Evolutionary conservation across 768 basidiomycete genomes (phyloP), one percentile per base, ranked within the genome.

Genomic region (Tylopilus sp.): DNA sequence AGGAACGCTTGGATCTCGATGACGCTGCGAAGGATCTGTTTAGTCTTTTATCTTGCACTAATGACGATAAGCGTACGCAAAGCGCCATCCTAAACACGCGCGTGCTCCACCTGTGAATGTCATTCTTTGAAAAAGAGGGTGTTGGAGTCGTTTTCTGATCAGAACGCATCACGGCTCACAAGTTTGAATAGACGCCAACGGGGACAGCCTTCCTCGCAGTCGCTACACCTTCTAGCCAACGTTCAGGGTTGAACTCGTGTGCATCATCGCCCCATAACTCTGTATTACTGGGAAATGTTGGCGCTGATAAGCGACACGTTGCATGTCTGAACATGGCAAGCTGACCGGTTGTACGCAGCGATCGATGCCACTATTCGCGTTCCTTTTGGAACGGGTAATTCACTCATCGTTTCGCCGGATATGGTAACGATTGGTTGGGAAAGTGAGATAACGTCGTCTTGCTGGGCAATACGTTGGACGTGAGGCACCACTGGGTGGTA

Each of bases 381-480:
- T 10, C 80, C 79, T 54, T 79, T 77, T 1, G 78, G 75, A 21
- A 85, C 68, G 4, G 76, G 72, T 12, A 85, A 45, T 48, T 79
- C 71, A 10, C 58, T 65, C 34, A 80, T 63, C 12, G 69, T 49
- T 50, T 76, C 68, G 6, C 83, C 84, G 2, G 74, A 72, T 22
- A 68, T 69, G 4, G 75, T 78, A 48, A 57, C 69, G 43, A 84
- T 74, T 2, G 83, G 81, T 50, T 67, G 75, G 7, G 81, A 77
- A 31, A 89, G 75, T 0, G 87, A 83, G 21, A 89, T 63, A 26
- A 83, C 63, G 50, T 84, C 80, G 57, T 87, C 84, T 21, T 69
- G 64, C 1, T 65, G 71, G 0, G 83, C 74, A 49, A 76, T 68
- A 22, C 86, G 77, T 41, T 77, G 74, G n/a, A 76, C 76, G n/a